Evolutionary conservation across 2,329 filamentous ascomycete species (phyloP), one percentile per base, ranked within the genome.

Genomic region (Sporothrix variecibatus): DNA sequence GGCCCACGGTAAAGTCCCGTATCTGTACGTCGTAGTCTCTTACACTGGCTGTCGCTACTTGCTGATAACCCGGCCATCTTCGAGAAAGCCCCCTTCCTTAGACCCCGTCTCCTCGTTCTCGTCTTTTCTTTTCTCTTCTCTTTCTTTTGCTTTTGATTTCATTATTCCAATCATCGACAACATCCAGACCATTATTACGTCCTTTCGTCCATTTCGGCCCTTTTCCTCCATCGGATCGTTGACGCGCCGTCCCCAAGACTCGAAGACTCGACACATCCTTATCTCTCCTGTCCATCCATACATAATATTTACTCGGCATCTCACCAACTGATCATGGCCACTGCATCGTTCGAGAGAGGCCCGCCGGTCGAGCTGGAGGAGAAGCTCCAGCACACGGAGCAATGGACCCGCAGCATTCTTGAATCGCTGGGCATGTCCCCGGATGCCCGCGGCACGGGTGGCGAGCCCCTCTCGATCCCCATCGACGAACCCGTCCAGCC

Each of bases 391-490:
- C 69, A 67, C 51, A 71, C 74, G 75, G 91, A 91, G 76, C 86
- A 90, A 46, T 93, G 92, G 92, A 90, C 91, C 17, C 83, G 88
- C 72, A 86, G 85, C 23, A 87, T 89, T 6, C 85, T 90, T 64
- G 83, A 87, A 78, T 87, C 85, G 62, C 86, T 88, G 62, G 87
- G 83, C 79, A 83, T 91, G 58, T 87, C 88, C 0, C 85, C 88
- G 11, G 79, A 85, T 34, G 86, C 87, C n/a, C 86, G 86, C 68
- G 90, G 90, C 72, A 89, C 89, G 2, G 88, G 89, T 67, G 88
- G 89, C 64, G 86, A 88, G 38, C 86, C 90, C 4, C 86, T 97
- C 72, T 86, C 91, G 68, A 96, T 97, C 77, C 91, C 93, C 1
- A 88, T 97, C 72, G 93, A 97, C 81, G 89, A 90, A 40, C 77